Conservation (phyloP, 2,329 filamentous ascomycete genomes). For the Alternaria arbusti region DNA sequence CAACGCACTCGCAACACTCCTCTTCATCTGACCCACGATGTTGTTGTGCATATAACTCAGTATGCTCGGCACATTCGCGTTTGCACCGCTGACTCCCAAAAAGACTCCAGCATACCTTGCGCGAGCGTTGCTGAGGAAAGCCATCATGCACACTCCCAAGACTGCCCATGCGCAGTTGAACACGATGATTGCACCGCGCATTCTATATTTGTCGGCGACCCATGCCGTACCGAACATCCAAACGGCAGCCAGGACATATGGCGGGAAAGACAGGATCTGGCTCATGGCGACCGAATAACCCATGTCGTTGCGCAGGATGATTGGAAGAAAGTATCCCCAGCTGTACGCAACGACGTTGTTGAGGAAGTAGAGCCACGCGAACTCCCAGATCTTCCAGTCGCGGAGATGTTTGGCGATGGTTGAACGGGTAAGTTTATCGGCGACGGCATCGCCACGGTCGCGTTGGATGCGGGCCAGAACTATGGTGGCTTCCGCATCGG, state of each 20-base stretch:
- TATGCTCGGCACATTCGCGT: constrained; percentile 23
- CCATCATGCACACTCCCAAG: constrained; percentile 61
- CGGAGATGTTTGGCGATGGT: constrained; percentile 14
- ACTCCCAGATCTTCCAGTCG: constrained; percentile 28
- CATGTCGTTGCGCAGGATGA: constrained; percentile 23
- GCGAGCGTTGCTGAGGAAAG: constrained; percentile 32
- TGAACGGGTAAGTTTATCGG: constrained; percentile 9
- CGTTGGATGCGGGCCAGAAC: constrained; percentile 40
- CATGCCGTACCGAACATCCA: constrained; percentile 60
- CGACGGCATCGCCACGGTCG: constrained; percentile 43
- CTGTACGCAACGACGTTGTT: constrained; percentile 20
- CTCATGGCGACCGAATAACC: constrained; percentile 50
- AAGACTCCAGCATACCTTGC: constrained; percentile 27
- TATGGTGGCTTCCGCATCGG: constrained; percentile 17
- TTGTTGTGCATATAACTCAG: constrained; percentile 36
- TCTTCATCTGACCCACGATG: constrained; percentile 30
- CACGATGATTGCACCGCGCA: constrained; percentile 49
- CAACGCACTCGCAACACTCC: constrained; percentile 31
- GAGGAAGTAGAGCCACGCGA: constrained; percentile 15
- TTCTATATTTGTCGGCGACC: constrained; percentile 47
- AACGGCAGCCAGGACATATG: constrained; percentile 62
- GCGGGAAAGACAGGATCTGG: constrained; percentile 59
- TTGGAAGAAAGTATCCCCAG: constrained; percentile 23
- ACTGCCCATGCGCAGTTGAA: constrained; percentile 63
- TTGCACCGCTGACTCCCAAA: constrained; percentile 22